These are phyloP conservation scores for Phytophthora niederhauseri DNA, from an alignment of 352 stramenopile genomes.

Conservation along the genomic window DNA sequence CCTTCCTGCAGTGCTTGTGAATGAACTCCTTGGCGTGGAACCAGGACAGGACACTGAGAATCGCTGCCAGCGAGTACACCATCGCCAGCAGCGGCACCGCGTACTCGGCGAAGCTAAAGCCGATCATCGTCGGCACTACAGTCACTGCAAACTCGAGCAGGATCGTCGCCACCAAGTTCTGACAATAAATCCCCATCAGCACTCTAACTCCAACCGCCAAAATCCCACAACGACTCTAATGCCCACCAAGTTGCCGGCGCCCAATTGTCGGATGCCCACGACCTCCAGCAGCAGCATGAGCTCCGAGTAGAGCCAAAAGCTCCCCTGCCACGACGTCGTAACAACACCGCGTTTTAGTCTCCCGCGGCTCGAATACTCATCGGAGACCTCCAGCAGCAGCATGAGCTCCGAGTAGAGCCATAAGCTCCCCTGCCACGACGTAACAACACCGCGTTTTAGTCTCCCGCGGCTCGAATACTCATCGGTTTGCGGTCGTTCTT, in stretches of 20 bases:
- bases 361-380: too few relatives aligned
- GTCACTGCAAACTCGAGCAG: constrained; percentile 74
- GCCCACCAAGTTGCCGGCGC: constrained; percentile 55
- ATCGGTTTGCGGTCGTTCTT: background rate
- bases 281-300: constrained; percentile 77
- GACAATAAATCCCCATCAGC: constrained; percentile 1
- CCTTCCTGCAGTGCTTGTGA: constrained; percentile 80
- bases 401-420: constrained; percentile 88
- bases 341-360: too few relatives aligned
- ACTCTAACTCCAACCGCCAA: background rate
- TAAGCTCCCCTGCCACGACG: constrained; percentile 60
- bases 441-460: constrained; percentile 36
- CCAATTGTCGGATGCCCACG: constrained; percentile 60
- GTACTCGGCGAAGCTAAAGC: constrained; percentile 70
- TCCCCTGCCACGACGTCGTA: constrained; percentile 47
- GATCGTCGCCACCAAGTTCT: constrained; percentile 64
- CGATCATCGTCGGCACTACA: constrained; percentile 72
- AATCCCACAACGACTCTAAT: background rate
- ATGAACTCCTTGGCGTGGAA: constrained; percentile 76
- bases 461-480: constrained; percentile 9
- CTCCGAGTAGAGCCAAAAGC: constrained; percentile 86
- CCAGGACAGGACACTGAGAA: constrained; percentile 68
- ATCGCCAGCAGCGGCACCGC: constrained; percentile 57
- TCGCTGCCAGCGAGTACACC: constrained; percentile 58
- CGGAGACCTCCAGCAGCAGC: constrained; percentile 75